phyloP scores from a whole-genome alignment of 2,329 filamentous ascomycete genomes.

The Cladosporium velox region DNA sequence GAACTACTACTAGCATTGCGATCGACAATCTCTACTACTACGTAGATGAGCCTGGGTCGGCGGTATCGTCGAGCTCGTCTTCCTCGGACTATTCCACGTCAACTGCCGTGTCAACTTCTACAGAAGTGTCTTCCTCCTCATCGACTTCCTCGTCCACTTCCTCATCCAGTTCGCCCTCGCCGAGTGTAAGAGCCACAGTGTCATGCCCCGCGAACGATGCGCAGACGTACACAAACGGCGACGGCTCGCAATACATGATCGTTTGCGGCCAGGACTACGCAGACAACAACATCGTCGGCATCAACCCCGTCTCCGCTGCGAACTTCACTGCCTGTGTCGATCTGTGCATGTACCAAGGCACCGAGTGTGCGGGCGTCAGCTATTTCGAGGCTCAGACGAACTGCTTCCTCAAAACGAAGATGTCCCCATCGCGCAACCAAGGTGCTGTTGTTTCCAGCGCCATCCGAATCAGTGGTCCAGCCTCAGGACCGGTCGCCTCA shows the following conservation, averaged over 20 bases:
- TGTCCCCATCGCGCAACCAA: background rate
- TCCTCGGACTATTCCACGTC: background rate
- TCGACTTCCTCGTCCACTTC: background rate
- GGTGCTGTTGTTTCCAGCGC: background rate
- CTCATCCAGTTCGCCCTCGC: background rate
- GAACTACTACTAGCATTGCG: background rate
- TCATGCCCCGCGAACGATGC: background rate
- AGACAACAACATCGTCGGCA: background rate
- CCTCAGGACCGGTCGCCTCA: background rate
- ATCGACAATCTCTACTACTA: slow-evolving; percentile 1
- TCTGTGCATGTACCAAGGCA: background rate
- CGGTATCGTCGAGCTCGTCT: background rate
- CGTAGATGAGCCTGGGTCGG: background rate
- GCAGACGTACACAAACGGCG: background rate
- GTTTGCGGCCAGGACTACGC: slow-evolving; percentile 5
- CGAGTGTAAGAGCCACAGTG: background rate
- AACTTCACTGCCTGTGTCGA: background rate
- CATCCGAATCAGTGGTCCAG: slow-evolving; percentile 4
- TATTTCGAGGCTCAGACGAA: background rate
- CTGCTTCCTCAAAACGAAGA: slow-evolving; percentile 1
- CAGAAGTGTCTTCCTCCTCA: background rate
- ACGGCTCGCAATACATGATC: slow-evolving; percentile 7
- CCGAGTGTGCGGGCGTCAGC: background rate
- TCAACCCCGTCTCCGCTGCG: background rate
- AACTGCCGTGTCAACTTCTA: background rate